Evolutionary conservation across 257 asterid genomes (phyloP), one percentile per base, ranked within the genome.

Genomic region (Ophiorrhiza pumila): DNA sequence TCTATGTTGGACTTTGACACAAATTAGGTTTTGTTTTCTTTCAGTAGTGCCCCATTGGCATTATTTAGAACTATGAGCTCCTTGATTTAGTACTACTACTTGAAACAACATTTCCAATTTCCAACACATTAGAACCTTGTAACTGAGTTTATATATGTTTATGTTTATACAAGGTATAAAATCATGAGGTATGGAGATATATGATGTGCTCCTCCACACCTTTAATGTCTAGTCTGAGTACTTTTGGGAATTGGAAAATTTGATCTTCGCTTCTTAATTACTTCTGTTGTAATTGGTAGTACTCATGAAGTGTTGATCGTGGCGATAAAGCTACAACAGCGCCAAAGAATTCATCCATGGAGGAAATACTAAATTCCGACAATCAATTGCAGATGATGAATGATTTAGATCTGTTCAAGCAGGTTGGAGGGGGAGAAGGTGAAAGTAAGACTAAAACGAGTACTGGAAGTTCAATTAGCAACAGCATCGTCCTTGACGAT

Each of bases 1-100:
- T 76, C 71, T 34, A 35, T 27, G 73, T 53, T 80, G 76, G 80
- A 77, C 79, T 78, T 76, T 76, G 46, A 52, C 68, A 61, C 71
- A 78, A 58, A 79, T 65, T 79, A 71, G 76, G 59, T 76, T 37
- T 69, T 76, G 84, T 57, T 61, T 46, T 43, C 71, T 71, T 49
- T 62, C 71, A n/a, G 61, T 25, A 41, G n/a, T 64, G 37, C 64
- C 34, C 59, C 18, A n/a, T 52, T 66, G 43, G 32, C 34, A 27
- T 50, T 67, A 49, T 39, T 59, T 9, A 56, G 61, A 57, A 42
- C 25, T 47, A 55, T 46, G 32, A 69, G 29, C 67, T 34, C 60
- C 65, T n/a, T 72, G 14, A 35, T 0, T 41, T 50, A 50, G 25
- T 18, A 9, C 74, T 50, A 50, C 3, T 18, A 9, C 74, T 76